Conservation (phyloP, 2,329 filamentous ascomycete species). For the Dothistroma pini region DNA sequence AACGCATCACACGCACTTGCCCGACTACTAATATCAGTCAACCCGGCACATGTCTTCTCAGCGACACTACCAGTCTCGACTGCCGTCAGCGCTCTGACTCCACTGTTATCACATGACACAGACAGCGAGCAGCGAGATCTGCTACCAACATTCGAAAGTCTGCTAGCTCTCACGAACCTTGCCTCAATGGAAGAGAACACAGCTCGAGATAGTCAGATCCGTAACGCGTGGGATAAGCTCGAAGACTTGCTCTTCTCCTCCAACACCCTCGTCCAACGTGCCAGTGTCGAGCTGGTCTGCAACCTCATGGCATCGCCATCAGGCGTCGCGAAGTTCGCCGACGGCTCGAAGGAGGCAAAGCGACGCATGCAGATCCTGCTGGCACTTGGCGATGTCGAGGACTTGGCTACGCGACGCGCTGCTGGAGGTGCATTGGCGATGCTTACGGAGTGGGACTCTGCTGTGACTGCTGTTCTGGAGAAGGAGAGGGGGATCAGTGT, state of each 20-base stretch:
- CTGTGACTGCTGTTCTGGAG: conserved; percentile 66
- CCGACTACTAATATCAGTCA: conserved; percentile 64
- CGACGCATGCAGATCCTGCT: conserved; percentile 79
- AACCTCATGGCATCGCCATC: conserved; percentile 73
- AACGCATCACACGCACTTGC: conserved; percentile 36
- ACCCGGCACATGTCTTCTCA: conserved; percentile 70
- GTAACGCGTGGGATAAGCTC: conserved; percentile 66
- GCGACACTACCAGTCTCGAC: conserved; percentile 67
- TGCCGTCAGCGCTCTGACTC: conserved; percentile 76
- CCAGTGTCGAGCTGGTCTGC: conserved; percentile 83
- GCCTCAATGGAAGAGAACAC: conserved; percentile 67
- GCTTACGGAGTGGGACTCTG: conserved; percentile 72
- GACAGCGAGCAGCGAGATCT: conserved; percentile 64
- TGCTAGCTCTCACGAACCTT: conserved; percentile 91
- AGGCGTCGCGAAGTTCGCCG: conserved; percentile 66
- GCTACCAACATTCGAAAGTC: conserved; percentile 81
- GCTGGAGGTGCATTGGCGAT: conserved; percentile 86
- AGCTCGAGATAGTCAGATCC: conserved; percentile 65
- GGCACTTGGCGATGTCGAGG: conserved; percentile 82
- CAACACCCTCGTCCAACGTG: conserved; percentile 73
- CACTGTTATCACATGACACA: conserved; percentile 66
- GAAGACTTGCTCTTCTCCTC: conserved; percentile 80
- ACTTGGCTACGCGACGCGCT: conserved; percentile 72
- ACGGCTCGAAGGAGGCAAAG: conserved; percentile 62
- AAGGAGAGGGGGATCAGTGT: conserved; percentile 68